Percentiles rank a stretch among this genome's conserved stretches.
phyloP scores from a whole-genome alignment of 225 moss, liverwort and hornwort genomes.

The Bryum argenteum region DNA sequence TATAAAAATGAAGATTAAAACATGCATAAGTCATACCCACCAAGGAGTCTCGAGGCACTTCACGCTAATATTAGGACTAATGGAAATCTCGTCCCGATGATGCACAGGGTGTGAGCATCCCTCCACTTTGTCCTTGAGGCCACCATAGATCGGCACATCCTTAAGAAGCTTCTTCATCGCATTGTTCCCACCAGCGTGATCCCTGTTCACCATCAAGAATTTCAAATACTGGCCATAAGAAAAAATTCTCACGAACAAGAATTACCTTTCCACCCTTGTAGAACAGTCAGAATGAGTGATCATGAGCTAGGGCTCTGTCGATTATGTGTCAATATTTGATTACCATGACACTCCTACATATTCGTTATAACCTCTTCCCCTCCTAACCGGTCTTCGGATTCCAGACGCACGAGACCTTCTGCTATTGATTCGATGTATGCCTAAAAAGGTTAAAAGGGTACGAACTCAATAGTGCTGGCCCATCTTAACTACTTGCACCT shows the following conservation, averaged over 20 bases:
- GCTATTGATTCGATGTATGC: too few species aligned
- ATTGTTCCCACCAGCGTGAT: conserved; percentile 61
- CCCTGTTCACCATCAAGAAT: conserved; percentile 34
- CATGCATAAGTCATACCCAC: conserved; percentile 23
- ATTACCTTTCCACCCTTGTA: neutral
- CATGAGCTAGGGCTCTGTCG: too few species aligned
- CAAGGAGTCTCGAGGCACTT: conserved; percentile 62
- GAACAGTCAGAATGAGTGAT: neutral
- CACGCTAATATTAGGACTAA: conserved; percentile 45
- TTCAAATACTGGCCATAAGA: neutral
- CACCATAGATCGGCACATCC: conserved; percentile 55
- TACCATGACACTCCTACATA: too few species aligned
- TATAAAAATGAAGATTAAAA: neutral
- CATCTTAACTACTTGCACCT: neutral
- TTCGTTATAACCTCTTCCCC: neutral
- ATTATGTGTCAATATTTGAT: too few species aligned
- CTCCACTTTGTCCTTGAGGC: conserved; percentile 62
- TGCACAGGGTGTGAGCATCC: conserved; percentile 59
- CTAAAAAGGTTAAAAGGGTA: too few species aligned
- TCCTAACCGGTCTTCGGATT: neutral
- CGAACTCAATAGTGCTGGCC: neutral
- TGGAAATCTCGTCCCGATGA: conserved; percentile 53
- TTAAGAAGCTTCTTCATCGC: conserved; percentile 57
- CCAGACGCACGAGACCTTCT: too few species aligned
- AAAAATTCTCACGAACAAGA: conserved; percentile 2